Percentiles rank a stretch among this genome's conserved stretches.
Conservation (phyloP, 106 monocot genomes). For the Agapanthus africanus region DNA sequence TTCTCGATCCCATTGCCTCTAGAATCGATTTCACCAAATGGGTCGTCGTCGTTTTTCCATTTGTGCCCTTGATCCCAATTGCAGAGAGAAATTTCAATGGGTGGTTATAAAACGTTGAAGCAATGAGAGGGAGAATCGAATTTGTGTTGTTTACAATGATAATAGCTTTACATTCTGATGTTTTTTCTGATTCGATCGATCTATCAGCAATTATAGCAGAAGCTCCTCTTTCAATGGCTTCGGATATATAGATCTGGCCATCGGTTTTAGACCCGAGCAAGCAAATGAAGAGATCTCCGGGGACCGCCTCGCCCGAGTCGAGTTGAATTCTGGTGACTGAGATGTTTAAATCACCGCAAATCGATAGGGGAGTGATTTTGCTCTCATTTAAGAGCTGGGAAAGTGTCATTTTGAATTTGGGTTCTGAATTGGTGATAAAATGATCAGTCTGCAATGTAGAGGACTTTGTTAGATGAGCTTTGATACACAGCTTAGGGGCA, state of each 20-base stretch:
- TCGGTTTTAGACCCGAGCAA: conserved; percentile 29
- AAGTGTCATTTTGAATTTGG: conserved; percentile 40
- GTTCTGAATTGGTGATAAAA: too few species aligned
- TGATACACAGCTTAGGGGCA: too few species aligned
- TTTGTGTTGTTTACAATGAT: conserved; percentile 51
- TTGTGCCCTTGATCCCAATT: conserved; percentile 51
- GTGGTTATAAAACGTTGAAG: conserved; percentile 41
- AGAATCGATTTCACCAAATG: conserved; percentile 51
- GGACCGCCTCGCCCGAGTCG: conserved; percentile 36
- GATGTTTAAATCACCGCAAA: conserved; percentile 46
- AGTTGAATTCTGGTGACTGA: conserved; percentile 41
- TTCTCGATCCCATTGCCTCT: conserved; percentile 44
- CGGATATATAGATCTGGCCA: conserved; percentile 33
- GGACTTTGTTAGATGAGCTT: too few species aligned
- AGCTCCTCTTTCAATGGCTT: conserved; percentile 55
- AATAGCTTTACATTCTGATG: conserved; percentile 28
- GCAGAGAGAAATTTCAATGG: conserved; percentile 51
- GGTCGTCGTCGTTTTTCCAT: conserved; percentile 63
- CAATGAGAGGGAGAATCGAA: conserved; percentile 38
- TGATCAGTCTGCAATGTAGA: too few species aligned
- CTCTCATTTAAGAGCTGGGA: conserved; percentile 43
- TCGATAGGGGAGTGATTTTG: conserved; percentile 32
- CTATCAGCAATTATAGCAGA: conserved; percentile 43
- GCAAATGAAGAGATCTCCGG: conserved; percentile 54
- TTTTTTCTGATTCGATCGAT: conserved; percentile 28